Percentiles rank a stretch among this genome's conserved stretches.
Conservation (phyloP, 2,329 filamentous ascomycete genomes). For the Scedosporium apiospermum region DNA sequence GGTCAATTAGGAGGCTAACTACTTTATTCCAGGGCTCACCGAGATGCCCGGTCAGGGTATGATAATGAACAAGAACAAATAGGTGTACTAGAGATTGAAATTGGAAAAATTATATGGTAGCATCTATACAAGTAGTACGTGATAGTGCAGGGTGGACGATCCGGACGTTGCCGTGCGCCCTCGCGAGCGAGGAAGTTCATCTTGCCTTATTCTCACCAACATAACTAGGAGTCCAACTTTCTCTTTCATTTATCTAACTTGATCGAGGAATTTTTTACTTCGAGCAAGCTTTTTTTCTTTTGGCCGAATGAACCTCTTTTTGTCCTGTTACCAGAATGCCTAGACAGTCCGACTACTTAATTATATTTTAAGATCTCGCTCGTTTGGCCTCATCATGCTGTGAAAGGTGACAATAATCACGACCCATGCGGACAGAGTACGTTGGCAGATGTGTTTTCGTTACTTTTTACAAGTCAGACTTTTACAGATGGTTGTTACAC, state of each 20-base stretch:
- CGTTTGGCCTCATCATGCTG: too few relatives aligned
- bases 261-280: not conserved
- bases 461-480: too few relatives aligned
- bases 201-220: not conserved
- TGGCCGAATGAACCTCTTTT: not conserved
- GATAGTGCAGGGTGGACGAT: not conserved
- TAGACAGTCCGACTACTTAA: not conserved
- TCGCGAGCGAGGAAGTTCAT: not conserved
- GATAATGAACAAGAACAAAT: not conserved
- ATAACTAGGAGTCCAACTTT: not conserved
- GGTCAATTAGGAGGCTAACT: not conserved
- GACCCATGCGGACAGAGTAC: too few relatives aligned
- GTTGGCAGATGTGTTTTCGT: too few relatives aligned
- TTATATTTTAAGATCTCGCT: not conserved
- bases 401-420: too few relatives aligned
- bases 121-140: not conserved
- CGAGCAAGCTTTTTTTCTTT: not conserved
- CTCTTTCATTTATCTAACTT: not conserved
- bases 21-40: not conserved
- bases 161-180: not conserved
- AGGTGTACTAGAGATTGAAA: not conserved
- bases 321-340: not conserved
- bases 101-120: not conserved
- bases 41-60: slow-evolving; percentile 4
- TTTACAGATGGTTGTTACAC: not conserved